Conservation (phyloP, 345 rosid species). For the Hirschfeldia incana region DNA sequence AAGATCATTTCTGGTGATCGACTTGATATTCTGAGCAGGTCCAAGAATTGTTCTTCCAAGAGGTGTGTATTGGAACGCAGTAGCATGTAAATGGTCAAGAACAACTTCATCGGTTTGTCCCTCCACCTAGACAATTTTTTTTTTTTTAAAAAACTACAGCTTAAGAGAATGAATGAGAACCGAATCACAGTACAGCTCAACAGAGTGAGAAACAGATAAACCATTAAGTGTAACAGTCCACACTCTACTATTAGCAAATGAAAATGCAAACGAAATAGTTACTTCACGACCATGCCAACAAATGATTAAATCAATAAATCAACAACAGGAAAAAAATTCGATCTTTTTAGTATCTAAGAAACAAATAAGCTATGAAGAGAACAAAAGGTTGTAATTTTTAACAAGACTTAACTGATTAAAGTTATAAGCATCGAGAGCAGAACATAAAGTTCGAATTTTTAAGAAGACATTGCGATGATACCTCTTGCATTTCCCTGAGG, state of each 20-base stretch:
- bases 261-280: not conserved
- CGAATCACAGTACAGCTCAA: not conserved
- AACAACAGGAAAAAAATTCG: not conserved
- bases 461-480: slow-evolving; percentile 11
- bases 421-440: no score
- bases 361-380: not conserved
- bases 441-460: not conserved
- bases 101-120: slow-evolving; percentile 94
- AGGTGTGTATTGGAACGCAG: slow-evolving; percentile 93
- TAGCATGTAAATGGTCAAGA: slow-evolving; percentile 94
- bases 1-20: slow-evolving; percentile 76
- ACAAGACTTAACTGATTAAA: not conserved
- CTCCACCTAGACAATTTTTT: slow-evolving; percentile 54
- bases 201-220: not conserved
- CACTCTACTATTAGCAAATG: not conserved
- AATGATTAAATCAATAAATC: not conserved
- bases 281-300: not conserved
- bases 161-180: not conserved
- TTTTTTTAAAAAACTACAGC: not conserved
- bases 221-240: not conserved
- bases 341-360: not conserved
- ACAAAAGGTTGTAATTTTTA: not conserved
- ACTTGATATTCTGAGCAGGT: slow-evolving; percentile 76
- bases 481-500: slow-evolving; percentile 85
- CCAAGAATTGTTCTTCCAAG: slow-evolving; percentile 95